A percentile compares a stretch with the other conserved stretches of the same genome.
Evolutionary conservation across 371 early-diverging fungal genomes (phyloP).

Genomic region (Zychaea mexicana): DNA sequence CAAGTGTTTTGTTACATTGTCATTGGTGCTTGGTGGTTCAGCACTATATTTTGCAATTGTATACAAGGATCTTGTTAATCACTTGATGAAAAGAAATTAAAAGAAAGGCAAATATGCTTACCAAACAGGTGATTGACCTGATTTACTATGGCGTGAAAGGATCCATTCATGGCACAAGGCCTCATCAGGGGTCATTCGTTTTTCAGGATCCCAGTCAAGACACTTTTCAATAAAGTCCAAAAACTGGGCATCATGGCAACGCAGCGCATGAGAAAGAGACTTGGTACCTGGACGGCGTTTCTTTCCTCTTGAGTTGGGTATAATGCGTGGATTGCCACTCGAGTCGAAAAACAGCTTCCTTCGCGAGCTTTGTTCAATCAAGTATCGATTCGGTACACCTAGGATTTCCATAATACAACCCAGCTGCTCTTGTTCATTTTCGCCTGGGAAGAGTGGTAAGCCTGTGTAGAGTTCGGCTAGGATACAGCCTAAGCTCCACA

Average conservation of each 20-base stretch:
- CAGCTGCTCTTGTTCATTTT: constrained; percentile 94
- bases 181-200: constrained; percentile 85
- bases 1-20: background rate
- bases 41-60: background rate
- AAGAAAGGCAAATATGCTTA: background rate
- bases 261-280: constrained; percentile 70
- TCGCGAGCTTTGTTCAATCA: constrained; percentile 79
- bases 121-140: background rate
- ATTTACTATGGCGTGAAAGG: constrained; percentile 16
- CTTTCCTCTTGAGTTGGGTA: constrained; percentile 88
- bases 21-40: background rate
- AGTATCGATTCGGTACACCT: constrained; percentile 77
- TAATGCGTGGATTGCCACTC: constrained; percentile 67
- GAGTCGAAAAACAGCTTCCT: constrained; percentile 88
- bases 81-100: background rate
- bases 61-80: background rate
- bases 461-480: constrained; percentile 94
- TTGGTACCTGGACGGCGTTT: constrained; percentile 80
- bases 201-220: constrained; percentile 90
- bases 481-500: constrained; percentile 99
- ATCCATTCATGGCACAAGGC: constrained; percentile 85
- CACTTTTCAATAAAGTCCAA: constrained; percentile 86
- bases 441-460: constrained; percentile 95
- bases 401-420: constrained; percentile 93
- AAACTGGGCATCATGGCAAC: constrained; percentile 73